Evolutionary conservation across 208 protist genomes (phyloP).

Genomic region (Crithidia bombi): DNA sequence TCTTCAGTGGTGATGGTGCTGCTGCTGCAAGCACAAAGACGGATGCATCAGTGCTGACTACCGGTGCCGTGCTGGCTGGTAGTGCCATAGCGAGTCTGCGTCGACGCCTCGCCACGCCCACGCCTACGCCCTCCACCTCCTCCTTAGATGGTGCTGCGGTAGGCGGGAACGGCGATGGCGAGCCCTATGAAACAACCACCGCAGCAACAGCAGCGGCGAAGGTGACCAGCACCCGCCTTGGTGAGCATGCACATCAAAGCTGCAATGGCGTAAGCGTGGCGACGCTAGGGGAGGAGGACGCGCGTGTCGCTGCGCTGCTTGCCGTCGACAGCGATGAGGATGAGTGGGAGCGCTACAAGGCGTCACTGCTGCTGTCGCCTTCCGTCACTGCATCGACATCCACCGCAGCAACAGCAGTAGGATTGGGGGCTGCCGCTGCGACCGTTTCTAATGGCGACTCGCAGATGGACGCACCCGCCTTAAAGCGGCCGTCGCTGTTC

Average conservation of each 20-base stretch:
- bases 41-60: constrained; percentile 45
- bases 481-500: constrained; percentile 2
- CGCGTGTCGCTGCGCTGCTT: constrained; percentile 31
- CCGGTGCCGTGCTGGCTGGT: constrained; percentile 45
- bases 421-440: background rate
- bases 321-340: constrained; percentile 51
- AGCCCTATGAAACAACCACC: background rate
- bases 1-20: background rate
- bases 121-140: background rate
- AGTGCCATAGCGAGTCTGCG: constrained; percentile 54
- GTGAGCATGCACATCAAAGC: background rate
- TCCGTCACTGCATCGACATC: background rate
- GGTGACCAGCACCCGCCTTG: constrained; percentile 6
- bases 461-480: background rate
- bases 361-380: constrained; percentile 23
- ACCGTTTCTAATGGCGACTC: background rate
- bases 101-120: constrained; percentile 29
- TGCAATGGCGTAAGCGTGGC: background rate
- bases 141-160: background rate
- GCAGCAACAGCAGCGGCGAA: background rate
- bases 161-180: background rate
- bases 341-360: constrained; percentile 67
- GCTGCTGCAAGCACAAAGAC: background rate
- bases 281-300: constrained; percentile 11
- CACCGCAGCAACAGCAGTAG: no score